A percentile compares a stretch with the other conserved stretches of the same genome.
Evolutionary conservation across 805 yeast genomes (phyloP).

Genomic region (Wickerhamomyces ciferrii): DNA sequence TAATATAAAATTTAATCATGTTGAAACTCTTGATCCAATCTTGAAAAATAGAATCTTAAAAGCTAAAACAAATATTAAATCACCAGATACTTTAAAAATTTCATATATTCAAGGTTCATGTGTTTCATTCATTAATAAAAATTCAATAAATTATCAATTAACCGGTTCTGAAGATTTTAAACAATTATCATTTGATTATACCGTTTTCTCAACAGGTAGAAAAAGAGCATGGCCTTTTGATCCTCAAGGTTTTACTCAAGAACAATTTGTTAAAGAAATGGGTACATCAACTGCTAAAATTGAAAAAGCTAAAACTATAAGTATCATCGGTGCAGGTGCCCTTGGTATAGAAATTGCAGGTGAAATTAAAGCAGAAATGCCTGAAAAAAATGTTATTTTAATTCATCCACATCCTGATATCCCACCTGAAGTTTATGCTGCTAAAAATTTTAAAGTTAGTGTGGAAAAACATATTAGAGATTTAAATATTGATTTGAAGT

Average conservation of each 20-base stretch:
- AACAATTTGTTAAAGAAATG: constrained; percentile 39
- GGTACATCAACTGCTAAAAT: constrained; percentile 25
- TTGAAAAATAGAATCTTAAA: constrained; percentile 10
- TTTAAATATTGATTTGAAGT: constrained; percentile 19
- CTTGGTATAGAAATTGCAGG: constrained; percentile 47
- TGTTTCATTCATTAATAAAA: constrained; percentile 16
- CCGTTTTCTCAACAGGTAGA: constrained; percentile 43
- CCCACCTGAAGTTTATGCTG: constrained; percentile 32
- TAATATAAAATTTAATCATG: constrained; percentile 23
- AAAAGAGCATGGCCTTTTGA: constrained; percentile 50
- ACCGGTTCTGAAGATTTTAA: constrained; percentile 17
- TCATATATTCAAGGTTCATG: constrained; percentile 20
- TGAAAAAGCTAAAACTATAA: constrained; percentile 29
- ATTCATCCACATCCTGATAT: constrained; percentile 36
- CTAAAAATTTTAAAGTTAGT: constrained; percentile 15
- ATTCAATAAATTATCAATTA: constrained; percentile 11
- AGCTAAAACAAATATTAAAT: constrained; percentile 2
- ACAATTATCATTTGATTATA: constrained; percentile 37
- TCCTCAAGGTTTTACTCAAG: constrained; percentile 36
- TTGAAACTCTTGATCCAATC: constrained; percentile 29
- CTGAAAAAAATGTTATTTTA: constrained; percentile 30
- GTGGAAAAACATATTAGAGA: constrained; percentile 10
- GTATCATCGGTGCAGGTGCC: constrained; percentile 49
- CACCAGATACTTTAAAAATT: constrained; percentile 12
- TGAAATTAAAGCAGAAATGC: constrained; percentile 35